Conservation (phyloP, 352 stramenopile species). For the Globisporangium spinosum region DNA sequence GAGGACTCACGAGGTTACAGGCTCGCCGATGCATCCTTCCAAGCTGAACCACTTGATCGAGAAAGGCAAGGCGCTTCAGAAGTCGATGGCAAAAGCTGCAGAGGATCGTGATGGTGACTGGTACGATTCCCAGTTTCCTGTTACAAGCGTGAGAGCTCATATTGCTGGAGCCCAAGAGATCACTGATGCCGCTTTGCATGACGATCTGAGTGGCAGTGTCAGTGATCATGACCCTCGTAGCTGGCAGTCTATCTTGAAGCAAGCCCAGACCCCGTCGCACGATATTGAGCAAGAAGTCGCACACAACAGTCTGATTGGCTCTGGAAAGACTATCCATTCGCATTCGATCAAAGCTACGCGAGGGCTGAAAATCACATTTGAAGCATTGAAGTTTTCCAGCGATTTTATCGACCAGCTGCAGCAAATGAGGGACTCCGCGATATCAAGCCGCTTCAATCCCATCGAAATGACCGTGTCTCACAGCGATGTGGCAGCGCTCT, state of each 20-base stretch:
- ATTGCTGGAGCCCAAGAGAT: neutral
- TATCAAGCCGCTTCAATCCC: slow-evolving; percentile 47
- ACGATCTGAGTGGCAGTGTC: neutral
- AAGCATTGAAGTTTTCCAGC: slow-evolving; percentile 38
- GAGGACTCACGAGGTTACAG: neutral
- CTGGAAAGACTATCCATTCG: neutral
- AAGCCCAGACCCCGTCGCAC: neutral
- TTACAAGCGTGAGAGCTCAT: neutral
- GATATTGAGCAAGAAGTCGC: neutral
- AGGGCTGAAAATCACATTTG: slow-evolving; percentile 41
- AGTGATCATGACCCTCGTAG: slow-evolving; percentile 10
- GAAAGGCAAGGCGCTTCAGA: slow-evolving; percentile 41
- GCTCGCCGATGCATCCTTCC: slow-evolving; percentile 1
- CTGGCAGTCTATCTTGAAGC: slow-evolving; percentile 17
- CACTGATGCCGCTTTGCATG: neutral
- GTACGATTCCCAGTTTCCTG: neutral
- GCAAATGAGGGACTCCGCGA: slow-evolving; percentile 40
- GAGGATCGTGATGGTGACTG: slow-evolving; percentile 9
- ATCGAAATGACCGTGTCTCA: slow-evolving; percentile 46
- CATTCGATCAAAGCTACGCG: neutral
- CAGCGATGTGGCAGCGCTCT: slow-evolving; percentile 22
- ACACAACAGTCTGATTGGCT: neutral
- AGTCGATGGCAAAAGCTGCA: slow-evolving; percentile 44
- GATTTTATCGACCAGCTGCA: slow-evolving; percentile 39
- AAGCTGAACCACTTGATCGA: slow-evolving; percentile 28